Evolutionary conservation across 257 asterid genomes (phyloP).

Genomic region (Solanum paucissectum): DNA sequence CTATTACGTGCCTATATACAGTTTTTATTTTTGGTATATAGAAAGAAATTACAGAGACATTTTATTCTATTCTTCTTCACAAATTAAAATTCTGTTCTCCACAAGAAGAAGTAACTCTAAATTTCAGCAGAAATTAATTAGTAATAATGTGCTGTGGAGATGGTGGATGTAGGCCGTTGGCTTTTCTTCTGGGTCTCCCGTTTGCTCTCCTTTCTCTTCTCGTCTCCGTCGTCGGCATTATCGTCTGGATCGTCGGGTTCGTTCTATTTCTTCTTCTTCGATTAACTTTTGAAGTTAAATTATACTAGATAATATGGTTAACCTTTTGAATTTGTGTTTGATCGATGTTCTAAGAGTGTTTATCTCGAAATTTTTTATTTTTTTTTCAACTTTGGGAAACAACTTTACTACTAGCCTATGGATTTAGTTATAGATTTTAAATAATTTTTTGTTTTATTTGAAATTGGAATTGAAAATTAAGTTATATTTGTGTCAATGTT

Average conservation of each 20-base stretch:
- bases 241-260: constrained; percentile 55
- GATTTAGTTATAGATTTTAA: too few species aligned
- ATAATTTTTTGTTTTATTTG: too few species aligned
- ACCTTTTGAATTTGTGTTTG: not conserved
- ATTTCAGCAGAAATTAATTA: not conserved
- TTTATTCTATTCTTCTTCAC: not conserved
- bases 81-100: not conserved
- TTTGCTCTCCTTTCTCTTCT: constrained; percentile 51
- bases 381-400: not conserved
- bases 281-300: not conserved
- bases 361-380: too few species aligned
- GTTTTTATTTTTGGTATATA: not conserved
- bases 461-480: too few species aligned
- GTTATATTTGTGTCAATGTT: too few species aligned
- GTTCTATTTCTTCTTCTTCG: too few species aligned
- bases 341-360: not conserved
- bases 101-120: not conserved
- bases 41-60: not conserved
- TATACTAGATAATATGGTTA: not conserved
- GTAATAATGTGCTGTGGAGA: constrained; percentile 29
- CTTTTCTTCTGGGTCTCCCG: constrained; percentile 44
- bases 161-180: constrained; percentile 48
- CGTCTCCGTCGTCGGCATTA: constrained; percentile 36
- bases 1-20: not conserved
- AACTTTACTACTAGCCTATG: not conserved